Base-by-base conservation (phyloP, 1,139 yeast species). In the Pichia sp. region DNA sequence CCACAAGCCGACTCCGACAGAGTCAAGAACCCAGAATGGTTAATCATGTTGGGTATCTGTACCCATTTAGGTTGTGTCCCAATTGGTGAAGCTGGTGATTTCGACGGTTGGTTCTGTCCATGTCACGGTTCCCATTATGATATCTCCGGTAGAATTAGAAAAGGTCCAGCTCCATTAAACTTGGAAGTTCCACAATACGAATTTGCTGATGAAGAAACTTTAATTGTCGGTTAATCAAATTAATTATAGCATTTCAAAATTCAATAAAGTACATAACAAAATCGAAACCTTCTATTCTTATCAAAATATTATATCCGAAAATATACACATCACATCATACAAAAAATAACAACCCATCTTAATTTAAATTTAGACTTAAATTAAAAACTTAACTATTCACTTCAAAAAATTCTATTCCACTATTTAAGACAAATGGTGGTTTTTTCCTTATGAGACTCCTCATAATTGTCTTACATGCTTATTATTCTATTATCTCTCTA, bases 81-180 rank as follows among this genome's bases (percentile, higher is more conserved):
- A 61, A 94, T 94, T 67, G 99, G 99, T 70, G 99, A 94, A 76
- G 87, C 98, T 57, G 99, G 99, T 75, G 99, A 94, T 73, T 94
- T 82, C 65, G 98, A 97, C 70, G 99, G 99, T 68, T 94, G 99
- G 99, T 94, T 94, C 93, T 94, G 99, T 75, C 99, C 99, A 59
- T 94, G 99, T 78, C 99, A 94, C 79, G 99, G 99, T 81, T 93
- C 99, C 69, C 99, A 94, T 74, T 94, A 94, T 76, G 99, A 94
- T 76, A 94, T 94, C 76, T 85, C 98, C 57, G 99, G 99, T 71
- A 93, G 99, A 85, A 93, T 94, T 71, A 89, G 99, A 85, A 93
- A 84, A 77, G 99, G 99, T 62, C 99, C 99, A 65, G 99, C 99
- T 69, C 99, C 99, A 68, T 82, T 90, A 72, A 93, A 93, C 81